A percentile compares a stretch with the other conserved stretches of the same genome.
Evolutionary conservation across 345 rosid species (phyloP).

Genomic region (Citrus inodora): DNA sequence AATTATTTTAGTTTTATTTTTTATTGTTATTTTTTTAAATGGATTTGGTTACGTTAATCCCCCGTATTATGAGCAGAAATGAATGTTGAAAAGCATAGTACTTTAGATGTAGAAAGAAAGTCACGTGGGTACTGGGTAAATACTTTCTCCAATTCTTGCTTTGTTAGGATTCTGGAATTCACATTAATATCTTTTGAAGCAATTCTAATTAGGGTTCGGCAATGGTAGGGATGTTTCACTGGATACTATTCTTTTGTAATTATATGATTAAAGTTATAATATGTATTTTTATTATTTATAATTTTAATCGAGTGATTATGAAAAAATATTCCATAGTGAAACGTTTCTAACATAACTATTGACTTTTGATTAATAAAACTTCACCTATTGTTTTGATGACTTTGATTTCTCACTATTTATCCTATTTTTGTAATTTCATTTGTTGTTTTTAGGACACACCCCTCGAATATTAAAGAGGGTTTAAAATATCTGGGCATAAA

Average conservation of each 20-base stretch:
- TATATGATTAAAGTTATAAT: too few relatives aligned
- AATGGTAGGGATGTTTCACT: too few relatives aligned
- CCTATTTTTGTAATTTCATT: too few relatives aligned
- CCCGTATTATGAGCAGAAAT: neutral
- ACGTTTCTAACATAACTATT: rapidly evolving
- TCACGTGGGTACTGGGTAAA: neutral
- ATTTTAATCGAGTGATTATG: rapidly evolving
- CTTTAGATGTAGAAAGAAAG: neutral
- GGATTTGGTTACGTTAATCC: neutral
- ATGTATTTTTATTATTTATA: too few relatives aligned
- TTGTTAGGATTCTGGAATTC: neutral
- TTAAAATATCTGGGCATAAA: too few relatives aligned
- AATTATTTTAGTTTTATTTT: neutral
- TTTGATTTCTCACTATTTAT: neutral
- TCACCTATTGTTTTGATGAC: rapidly evolving
- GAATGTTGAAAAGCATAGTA: neutral
- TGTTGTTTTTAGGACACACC: too few relatives aligned
- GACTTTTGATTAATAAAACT: too few relatives aligned
- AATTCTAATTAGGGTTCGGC: too few relatives aligned
- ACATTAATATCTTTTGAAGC: neutral
- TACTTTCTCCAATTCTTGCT: neutral
- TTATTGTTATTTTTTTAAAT: too few relatives aligned
- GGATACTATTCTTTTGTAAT: too few relatives aligned
- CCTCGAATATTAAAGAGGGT: too few relatives aligned
- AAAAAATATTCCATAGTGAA: rapidly evolving